Conservation (phyloP, 2,329 filamentous ascomycete genomes). For the Metarhizium rileyi region DNA sequence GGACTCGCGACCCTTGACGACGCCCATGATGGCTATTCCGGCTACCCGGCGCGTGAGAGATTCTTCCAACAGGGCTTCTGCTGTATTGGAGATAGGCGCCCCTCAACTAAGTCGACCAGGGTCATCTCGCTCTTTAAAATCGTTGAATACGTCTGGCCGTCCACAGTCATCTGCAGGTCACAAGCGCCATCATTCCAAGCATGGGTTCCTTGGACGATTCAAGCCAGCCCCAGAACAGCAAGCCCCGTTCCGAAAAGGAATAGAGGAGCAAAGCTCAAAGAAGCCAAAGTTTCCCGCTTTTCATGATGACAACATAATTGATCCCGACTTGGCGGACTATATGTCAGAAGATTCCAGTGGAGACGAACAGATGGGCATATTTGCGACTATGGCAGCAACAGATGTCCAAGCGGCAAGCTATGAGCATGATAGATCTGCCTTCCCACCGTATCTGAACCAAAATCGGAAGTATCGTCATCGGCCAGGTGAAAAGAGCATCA, state of each 20-base stretch:
- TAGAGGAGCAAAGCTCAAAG: slow-evolving; percentile 54
- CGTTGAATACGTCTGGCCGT: slow-evolving; percentile 55
- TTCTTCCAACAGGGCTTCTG: slow-evolving; percentile 68
- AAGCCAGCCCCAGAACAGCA: slow-evolving; percentile 64
- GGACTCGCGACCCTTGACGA: slow-evolving; percentile 46
- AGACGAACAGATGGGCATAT: slow-evolving; percentile 83
- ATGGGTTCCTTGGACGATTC: slow-evolving; percentile 70
- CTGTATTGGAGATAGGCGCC: slow-evolving; percentile 80
- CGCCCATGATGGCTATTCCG: slow-evolving; percentile 63
- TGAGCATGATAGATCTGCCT: slow-evolving; percentile 65
- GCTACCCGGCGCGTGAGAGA: slow-evolving; percentile 58
- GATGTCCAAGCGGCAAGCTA: slow-evolving; percentile 54
- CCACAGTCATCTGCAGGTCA: slow-evolving; percentile 68
- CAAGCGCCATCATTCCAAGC: slow-evolving; percentile 78
- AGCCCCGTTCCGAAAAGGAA: slow-evolving; percentile 74
- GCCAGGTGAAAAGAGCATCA: slow-evolving; percentile 65
- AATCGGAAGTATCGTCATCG: slow-evolving; percentile 67
- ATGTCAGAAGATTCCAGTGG: slow-evolving; percentile 94
- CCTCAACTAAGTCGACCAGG: slow-evolving; percentile 81
- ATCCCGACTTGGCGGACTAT: slow-evolving; percentile 88
- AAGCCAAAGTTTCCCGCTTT: slow-evolving; percentile 76
- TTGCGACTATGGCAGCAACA: slow-evolving; percentile 61
- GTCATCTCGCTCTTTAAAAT: slow-evolving; percentile 82
- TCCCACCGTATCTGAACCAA: slow-evolving; percentile 62
- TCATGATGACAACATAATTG: slow-evolving; percentile 96